Evolutionary conservation across 2,329 filamentous ascomycete genomes (phyloP), one percentile per base, ranked within the genome.

Genomic region (Hypoxylon sp.): DNA sequence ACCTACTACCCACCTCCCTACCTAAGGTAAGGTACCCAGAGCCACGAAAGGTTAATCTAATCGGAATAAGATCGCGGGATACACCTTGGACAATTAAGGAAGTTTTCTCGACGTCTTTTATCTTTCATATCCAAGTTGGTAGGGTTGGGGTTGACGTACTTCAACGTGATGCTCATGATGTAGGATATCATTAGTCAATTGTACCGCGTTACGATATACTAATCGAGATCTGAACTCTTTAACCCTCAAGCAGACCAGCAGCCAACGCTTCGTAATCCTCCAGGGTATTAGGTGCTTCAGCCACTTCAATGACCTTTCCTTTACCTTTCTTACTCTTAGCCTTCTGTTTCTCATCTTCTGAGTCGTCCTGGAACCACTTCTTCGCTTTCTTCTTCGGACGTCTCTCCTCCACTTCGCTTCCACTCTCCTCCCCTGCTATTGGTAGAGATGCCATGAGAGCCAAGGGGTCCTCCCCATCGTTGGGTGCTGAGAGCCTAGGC

Each of bases 221-320:
- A 57, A 68, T 10, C 53, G 17, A 59, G 17, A 38, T 61, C 43
- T 46, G 28, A 52, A 67, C 64, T 74, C 32, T 45, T 56, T 46
- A 71, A 63, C 77, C 75, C 19, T 87, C 87, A 77, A 97, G 79
- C 78, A 96, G 80, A 2, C 91, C 91, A 48, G 90, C 87, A 60
- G 93, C 93, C 80, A 95, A 80, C 43, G 90, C 89, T 81, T 95
- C 92, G 73, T 94, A 84, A 79, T 94, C 92, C 78, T 93, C 91
- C 73, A 95, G 81, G 45, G 91, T 94, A 80, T 94, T 90, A 11
- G 91, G 92, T 81, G 93, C 90, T 57, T 89, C 86, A 13, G 84
- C 84, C 73, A 88, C 84, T 80, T 87, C 86, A 75, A 90, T 85
- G 50, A 89, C 85, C 80, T 85, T 86, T 63, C 78, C 75, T 75